Evolutionary conservation across 345 rosid genomes (phyloP), one percentile per base, ranked within the genome.

Genomic region (Syzygium grande): DNA sequence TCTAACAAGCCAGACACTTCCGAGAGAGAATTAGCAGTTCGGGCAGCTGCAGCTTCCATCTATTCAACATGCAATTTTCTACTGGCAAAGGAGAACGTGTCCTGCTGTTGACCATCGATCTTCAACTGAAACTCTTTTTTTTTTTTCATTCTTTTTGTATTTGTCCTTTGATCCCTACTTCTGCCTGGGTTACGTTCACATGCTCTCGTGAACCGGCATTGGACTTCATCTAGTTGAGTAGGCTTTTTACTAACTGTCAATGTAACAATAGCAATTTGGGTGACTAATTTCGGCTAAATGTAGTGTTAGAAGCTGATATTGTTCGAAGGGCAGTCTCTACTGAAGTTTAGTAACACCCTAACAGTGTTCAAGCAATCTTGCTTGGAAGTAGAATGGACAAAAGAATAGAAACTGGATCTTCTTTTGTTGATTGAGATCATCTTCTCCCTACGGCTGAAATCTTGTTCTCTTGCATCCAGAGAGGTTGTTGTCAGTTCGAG

Each of bases 21-120:
- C 11, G 95, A 94, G 88, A 92, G 90, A 90, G 94, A 94, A 88
- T 88, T 94, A 88, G 97, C 98, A 79, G 94, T 97, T 51, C 92
- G 92, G 91, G 99, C 99, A 21, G 97, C 99, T 86, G 99, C 99
- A 87, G 99, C 99, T 90, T 96, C 99, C 73, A 94, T 98, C 73
- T 98, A 97, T 86, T 96, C 99, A 1, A 98, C 99, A 22, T 95
- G 98, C 93, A 90, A 91, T 89, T 96, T 94, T 89, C 88, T 96
- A 87, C 86, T 88, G 87, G 93, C 99, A 5, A 94, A 93, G 92
- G 96, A 94, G 87, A 94, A 95, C 55, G 93, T 93, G 34, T 90
- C 99, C 25, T 92, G 96, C 85, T 95, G 92, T 88, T 97, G 91
- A 95, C 89, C 14, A 46, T 5, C 84, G 23, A 61, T 53, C n/a